These are phyloP conservation scores for Diophrys sp. DNA, from an alignment of 73 alveolate genomes.

Conservation along the genomic window DNA sequence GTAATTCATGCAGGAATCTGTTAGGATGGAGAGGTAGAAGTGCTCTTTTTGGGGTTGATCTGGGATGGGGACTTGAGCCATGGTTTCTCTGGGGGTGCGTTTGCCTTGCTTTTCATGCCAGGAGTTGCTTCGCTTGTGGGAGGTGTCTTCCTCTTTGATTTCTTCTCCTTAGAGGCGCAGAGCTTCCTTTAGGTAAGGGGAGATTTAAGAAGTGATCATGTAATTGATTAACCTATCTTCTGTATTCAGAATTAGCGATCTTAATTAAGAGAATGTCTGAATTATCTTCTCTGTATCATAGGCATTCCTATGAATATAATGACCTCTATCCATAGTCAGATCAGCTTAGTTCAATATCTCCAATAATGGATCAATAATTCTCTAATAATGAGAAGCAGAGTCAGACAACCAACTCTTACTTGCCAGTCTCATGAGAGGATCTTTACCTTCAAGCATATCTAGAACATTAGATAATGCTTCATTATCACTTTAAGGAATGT, in stretches of 20 bases:
- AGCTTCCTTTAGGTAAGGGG: too few relatives aligned
- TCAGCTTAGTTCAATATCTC: constrained; percentile 63
- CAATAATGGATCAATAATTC: constrained; percentile 83
- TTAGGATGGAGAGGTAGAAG: too few relatives aligned
- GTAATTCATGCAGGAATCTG: too few relatives aligned
- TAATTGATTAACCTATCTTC: constrained; percentile 70
- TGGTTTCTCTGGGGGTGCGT: too few relatives aligned
- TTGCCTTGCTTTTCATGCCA: too few relatives aligned
- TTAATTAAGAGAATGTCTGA: constrained; percentile 79
- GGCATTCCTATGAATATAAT: constrained; percentile 65
- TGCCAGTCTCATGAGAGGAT: constrained; percentile 80
- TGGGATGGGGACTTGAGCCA: too few relatives aligned
- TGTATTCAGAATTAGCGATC: constrained; percentile 75
- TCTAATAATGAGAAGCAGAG: constrained; percentile 67
- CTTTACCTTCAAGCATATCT: constrained; percentile 78
- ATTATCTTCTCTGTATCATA: constrained; percentile 77
- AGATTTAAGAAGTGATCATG: constrained; percentile 52
- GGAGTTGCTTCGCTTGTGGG: too few relatives aligned
- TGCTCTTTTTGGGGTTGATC: too few relatives aligned
- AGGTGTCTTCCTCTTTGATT: too few relatives aligned
- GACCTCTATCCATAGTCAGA: constrained; percentile 72
- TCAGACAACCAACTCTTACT: constrained; percentile 84
- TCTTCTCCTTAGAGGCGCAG: too few relatives aligned
- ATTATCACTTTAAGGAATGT: constrained; percentile 71
- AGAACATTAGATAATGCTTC: constrained; percentile 69